A percentile compares a stretch with the other conserved stretches of the same genome.
Conservation (phyloP, 164 flowering plant genomes). For the Annona cherimola region DNA sequence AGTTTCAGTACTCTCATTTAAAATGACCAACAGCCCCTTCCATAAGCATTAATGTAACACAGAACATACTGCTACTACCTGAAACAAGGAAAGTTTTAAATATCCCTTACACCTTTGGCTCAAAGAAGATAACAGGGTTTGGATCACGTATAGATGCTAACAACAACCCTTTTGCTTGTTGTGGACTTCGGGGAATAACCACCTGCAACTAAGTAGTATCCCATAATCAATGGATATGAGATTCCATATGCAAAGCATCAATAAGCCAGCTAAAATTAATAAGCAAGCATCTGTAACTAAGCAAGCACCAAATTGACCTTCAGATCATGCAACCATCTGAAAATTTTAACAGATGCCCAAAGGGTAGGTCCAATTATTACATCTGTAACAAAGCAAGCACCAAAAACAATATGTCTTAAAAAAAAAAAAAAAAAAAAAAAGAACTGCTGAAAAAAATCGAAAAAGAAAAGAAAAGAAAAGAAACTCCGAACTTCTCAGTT, state of each 20-base stretch:
- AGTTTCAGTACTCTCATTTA: not conserved
- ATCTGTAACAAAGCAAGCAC: not conserved
- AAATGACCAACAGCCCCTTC: not conserved
- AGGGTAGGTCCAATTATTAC: not conserved
- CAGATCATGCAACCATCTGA: not conserved
- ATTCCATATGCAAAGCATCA: not conserved
- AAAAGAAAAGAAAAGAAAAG: too few species aligned
- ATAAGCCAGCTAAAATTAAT: not conserved
- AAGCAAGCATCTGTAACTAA: too few species aligned
- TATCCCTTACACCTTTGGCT: constrained; percentile 64
- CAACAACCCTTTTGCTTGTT: constrained; percentile 90
- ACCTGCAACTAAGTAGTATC: constrained; percentile 38
- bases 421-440: too few species aligned
- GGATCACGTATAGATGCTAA: constrained; percentile 86
- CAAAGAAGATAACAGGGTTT: constrained; percentile 88
- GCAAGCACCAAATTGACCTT: not conserved
- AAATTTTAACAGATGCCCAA: not conserved
- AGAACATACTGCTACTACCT: not conserved
- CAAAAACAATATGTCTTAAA: not conserved
- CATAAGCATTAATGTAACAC: not conserved
- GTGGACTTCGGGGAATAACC: constrained; percentile 91
- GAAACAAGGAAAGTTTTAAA: not conserved
- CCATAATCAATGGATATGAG: not conserved
- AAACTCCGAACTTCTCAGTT: too few species aligned
- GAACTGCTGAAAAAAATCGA: too few species aligned